Evolutionary conservation across 306 rosid species (phyloP), one percentile per base, ranked within the genome.

Genomic region (Pyrus communis): DNA sequence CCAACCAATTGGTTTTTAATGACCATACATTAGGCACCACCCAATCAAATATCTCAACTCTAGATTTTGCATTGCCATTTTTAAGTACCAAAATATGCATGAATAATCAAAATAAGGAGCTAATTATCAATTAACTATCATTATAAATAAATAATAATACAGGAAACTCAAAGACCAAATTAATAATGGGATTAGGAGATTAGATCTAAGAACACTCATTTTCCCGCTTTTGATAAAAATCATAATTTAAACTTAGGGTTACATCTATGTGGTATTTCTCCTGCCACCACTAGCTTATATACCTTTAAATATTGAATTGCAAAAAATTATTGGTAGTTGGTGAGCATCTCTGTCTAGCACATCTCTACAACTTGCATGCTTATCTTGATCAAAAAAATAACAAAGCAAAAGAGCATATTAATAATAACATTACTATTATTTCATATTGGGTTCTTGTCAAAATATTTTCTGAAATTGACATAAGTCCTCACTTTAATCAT

Each of bases 271-370:
- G 81, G 74, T 55, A 25, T 67, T 69, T 73, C 70, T 79, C 75
- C 67, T 8, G 59, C 85, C 69, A 75, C 54, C 64, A 83, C 3
- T 4, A 17, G 11, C 76, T 74, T 82, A 83, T 84, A 83, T 21
- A 21, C 76, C 80, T 67, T 79, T 71, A 52, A 78, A 63, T 73
- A 74, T 87, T 82, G 81, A 77, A 66, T 10, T 11, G 69, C 22
- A 46, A n/a, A 61, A 43, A 54, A 52, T 62, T 52, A 75, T 71
- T 69, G 51, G 15, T 3, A 74, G n/a, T 62, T 43, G 69, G 52
- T 45, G 69, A 61, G 45, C 78, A 74, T 61, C 46, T 74, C 30
- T 27, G 21, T 67, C 66, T 19, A 52, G 14, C 63, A 80, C 67
- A 76, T 52, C 52, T 19, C 49, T 12, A 9, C 78, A 75, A 35